phyloP scores from a whole-genome alignment of 1,139 yeast genomes.

The Pneumocystis murina region DNA sequence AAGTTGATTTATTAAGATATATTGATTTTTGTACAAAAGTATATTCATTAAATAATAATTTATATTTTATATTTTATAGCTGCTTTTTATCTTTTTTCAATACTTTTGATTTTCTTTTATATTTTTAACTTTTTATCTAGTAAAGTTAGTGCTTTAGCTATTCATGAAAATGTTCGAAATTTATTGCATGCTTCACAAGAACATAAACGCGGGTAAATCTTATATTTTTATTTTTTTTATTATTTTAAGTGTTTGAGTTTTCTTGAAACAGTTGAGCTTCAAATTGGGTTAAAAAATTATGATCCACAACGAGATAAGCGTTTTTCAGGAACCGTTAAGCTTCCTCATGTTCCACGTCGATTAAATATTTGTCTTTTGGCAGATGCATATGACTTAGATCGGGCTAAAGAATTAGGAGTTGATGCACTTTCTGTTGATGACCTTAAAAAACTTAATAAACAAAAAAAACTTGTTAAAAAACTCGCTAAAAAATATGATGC shows the following conservation, averaged over 20 bases:
- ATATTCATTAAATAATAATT: not conserved
- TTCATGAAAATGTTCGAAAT: constrained; percentile 92
- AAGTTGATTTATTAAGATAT: not conserved
- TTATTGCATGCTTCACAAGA: constrained; percentile 87
- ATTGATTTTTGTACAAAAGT: not conserved
- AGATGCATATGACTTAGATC: constrained; percentile 99
- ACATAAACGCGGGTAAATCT: constrained; percentile 79
- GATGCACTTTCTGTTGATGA: constrained; percentile 99
- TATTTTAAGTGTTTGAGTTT: constrained; percentile 25
- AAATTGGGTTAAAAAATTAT: constrained; percentile 99
- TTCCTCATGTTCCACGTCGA: constrained; percentile 99
- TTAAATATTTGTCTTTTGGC: constrained; percentile 99
- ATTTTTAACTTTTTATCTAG: constrained; percentile 27
- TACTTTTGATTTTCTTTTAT: not conserved
- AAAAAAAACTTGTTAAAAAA: constrained; percentile 99
- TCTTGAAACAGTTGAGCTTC: constrained; percentile 99
- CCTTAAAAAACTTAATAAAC: constrained; percentile 99
- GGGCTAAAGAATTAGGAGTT: constrained; percentile 98
- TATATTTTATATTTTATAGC: too few relatives aligned
- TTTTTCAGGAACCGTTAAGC: constrained; percentile 99
- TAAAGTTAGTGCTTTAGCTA: constrained; percentile 81
- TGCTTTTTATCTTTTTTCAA: too few relatives aligned
- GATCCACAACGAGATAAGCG: constrained; percentile 99
- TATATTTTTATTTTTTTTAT: too few relatives aligned
- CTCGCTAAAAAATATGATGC: constrained; percentile 99